Conservation (phyloP, 1,284 basidiomycete genomes). For the Leucoagaricus sp. region DNA sequence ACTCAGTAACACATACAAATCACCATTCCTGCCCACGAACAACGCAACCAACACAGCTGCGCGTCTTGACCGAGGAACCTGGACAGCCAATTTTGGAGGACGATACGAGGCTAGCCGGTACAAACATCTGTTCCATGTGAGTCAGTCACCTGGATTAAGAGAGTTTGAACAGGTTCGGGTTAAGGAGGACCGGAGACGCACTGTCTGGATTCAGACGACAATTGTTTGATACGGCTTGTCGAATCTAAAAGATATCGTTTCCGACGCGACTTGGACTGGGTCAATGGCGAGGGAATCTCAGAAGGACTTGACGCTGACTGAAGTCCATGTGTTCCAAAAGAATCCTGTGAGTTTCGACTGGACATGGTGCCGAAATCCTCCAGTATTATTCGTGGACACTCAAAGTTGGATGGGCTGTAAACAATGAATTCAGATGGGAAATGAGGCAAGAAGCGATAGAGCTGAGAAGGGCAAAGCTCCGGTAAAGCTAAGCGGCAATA, state of each 20-base stretch:
- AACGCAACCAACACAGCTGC: constrained; percentile 79
- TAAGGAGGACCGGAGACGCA: constrained; percentile 22
- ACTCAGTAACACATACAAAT: constrained; percentile 80
- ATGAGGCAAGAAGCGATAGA: neutral
- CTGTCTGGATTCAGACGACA: constrained; percentile 50
- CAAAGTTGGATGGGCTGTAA: neutral
- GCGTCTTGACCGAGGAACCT: constrained; percentile 55
- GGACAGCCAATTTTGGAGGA: constrained; percentile 42
- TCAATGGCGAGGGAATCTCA: neutral
- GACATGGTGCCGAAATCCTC: neutral
- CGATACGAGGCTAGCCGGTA: constrained; percentile 56
- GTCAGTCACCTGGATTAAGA: neutral
- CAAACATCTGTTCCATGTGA: constrained; percentile 50
- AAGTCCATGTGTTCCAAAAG: constrained; percentile 13
- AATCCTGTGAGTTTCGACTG: constrained; percentile 18
- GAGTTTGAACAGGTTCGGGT: neutral
- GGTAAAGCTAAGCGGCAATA: neutral
- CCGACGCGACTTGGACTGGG: constrained; percentile 15
- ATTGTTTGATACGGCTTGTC: constrained; percentile 40
- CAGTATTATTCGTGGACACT: neutral
- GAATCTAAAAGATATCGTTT: constrained; percentile 31
- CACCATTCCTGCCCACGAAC: constrained; percentile 79
- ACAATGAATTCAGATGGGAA: neutral
- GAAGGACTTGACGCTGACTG: neutral
- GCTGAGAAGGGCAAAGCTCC: too few relatives aligned